A percentile compares a stretch with the other conserved stretches of the same genome.
Evolutionary conservation across 179 eudicot species (phyloP).

Genomic region (Patellifolia procumbens): DNA sequence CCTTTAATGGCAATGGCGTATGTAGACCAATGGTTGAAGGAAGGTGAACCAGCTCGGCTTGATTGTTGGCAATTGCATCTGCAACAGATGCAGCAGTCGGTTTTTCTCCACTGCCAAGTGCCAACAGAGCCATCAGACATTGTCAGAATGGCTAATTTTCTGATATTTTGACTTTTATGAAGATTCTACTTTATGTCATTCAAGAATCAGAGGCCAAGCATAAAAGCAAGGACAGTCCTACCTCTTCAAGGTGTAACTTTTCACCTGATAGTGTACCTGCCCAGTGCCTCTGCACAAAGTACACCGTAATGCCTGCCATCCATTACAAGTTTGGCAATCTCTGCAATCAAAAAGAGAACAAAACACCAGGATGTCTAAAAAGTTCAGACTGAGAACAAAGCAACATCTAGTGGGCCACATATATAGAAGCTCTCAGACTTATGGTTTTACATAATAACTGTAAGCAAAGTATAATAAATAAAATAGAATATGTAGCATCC

Average conservation of each 20-base stretch:
- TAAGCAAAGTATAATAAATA: neutral
- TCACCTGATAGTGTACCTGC: slow-evolving; percentile 84
- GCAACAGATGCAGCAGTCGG: slow-evolving; percentile 75
- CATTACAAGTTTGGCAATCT: slow-evolving; percentile 76
- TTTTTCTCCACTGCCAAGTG: slow-evolving; percentile 80
- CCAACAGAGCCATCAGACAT: slow-evolving; percentile 16
- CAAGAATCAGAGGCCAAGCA: neutral
- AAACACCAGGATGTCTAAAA: neutral
- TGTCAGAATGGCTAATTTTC: neutral
- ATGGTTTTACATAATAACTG: neutral
- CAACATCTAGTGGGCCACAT: neutral
- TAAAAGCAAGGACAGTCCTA: slow-evolving; percentile 27
- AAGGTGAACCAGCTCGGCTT: slow-evolving; percentile 85
- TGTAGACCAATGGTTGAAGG: slow-evolving; percentile 69
- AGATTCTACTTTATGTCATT: neutral
- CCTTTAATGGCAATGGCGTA: slow-evolving; percentile 76
- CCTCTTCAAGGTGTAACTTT: slow-evolving; percentile 66
- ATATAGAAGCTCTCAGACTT: neutral
- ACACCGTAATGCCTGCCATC: slow-evolving; percentile 92
- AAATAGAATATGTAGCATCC: neutral
- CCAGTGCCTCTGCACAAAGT: slow-evolving; percentile 92
- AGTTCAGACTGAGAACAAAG: neutral
- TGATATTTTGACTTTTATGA: neutral
- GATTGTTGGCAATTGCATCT: slow-evolving; percentile 73
- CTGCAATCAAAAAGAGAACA: slow-evolving; percentile 40